Evolutionary conservation across 495 filamentous ascomycete genomes (phyloP), one percentile per base, ranked within the genome.

Genomic region (Cercophora scortea): DNA sequence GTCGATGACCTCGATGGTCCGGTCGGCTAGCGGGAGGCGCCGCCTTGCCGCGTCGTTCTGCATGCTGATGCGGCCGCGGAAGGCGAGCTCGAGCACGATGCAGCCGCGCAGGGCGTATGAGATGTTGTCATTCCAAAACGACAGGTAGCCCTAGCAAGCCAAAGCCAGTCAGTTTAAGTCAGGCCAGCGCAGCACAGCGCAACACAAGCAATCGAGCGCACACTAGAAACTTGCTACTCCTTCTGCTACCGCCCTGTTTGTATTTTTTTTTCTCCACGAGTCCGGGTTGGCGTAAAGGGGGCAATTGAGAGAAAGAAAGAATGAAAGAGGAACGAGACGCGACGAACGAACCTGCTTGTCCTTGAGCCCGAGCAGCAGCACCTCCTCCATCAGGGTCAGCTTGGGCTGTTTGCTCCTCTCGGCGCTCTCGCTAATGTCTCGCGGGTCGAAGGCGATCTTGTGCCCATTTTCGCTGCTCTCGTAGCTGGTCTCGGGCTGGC

Each of bases 111-210:
- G 76, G 52, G 93, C 93, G 69, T 98, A 98, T 32, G 90, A 96
- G 53, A 98, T 98, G 71, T 98, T 97, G 71, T 98, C 93, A 67
- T 98, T 98, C 93, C 93, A 98, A 72, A 97, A 97, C 8, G 94
- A 97, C 54, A 97, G 83, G 69, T 97, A 96, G 56, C 93, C 93
- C 89, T 95, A 18, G 8, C 40, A 15, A 32, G 6, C 33, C 10
- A 8, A 38, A 11, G 4, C 13, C 19, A 12, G 25, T 25, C 25
- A 25, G 25, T n/a, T n/a, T 2, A 25, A 25, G 2, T 25, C 25
- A 25, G 25, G 25, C 25, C 25, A 25, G 25, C 25, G 5, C 25
- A 25, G 25, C 25, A 25, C 25, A 25, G 25, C 25, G 5, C 25
- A 25, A 5, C 25, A 25, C 25, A 25, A 50, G 38, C 38, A n/a